Evolutionary conservation across 768 basidiomycete species (phyloP).

Genomic region (Hemileccinum rubropunctum): DNA sequence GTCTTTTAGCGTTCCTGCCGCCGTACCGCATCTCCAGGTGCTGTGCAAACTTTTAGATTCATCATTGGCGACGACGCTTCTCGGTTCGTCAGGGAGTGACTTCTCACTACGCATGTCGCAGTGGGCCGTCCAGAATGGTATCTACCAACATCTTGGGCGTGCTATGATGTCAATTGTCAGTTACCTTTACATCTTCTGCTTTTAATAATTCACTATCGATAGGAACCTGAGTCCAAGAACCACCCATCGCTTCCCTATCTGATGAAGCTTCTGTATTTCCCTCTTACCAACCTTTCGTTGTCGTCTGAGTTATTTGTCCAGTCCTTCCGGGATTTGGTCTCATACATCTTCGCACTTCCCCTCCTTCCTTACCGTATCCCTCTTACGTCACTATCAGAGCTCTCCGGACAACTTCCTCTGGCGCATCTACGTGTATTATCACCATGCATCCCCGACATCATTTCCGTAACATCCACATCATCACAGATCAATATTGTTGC

Average conservation of each 20-base stretch:
- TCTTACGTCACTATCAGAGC: conserved; percentile 53
- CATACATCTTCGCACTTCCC: conserved; percentile 66
- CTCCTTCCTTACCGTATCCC: conserved; percentile 76
- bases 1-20: conserved; percentile 43
- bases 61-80: conserved; percentile 1
- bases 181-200: conserved; percentile 7
- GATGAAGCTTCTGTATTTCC: conserved; percentile 26
- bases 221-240: conserved; percentile 60
- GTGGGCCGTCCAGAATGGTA: conserved; percentile 47
- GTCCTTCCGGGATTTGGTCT: conserved; percentile 43
- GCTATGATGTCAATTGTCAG: conserved; percentile 44
- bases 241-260: conserved; percentile 27
- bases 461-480: conserved; percentile 30
- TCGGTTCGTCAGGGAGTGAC: conserved; percentile 31
- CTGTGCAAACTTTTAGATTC: conserved; percentile 46
- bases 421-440: conserved; percentile 35
- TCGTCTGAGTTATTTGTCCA: conserved; percentile 29
- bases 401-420: conserved; percentile 67
- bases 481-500: conserved; percentile 60
- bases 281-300: conserved; percentile 24
- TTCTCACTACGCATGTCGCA: conserved; percentile 35
- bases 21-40: conserved; percentile 47
- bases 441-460: conserved; percentile 29
- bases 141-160: conserved; percentile 35
- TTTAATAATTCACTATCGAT: neutral